Evolutionary conservation across 306 rosid genomes (phyloP), one percentile per base, ranked within the genome.

Genomic region (Begonia masoniana): DNA sequence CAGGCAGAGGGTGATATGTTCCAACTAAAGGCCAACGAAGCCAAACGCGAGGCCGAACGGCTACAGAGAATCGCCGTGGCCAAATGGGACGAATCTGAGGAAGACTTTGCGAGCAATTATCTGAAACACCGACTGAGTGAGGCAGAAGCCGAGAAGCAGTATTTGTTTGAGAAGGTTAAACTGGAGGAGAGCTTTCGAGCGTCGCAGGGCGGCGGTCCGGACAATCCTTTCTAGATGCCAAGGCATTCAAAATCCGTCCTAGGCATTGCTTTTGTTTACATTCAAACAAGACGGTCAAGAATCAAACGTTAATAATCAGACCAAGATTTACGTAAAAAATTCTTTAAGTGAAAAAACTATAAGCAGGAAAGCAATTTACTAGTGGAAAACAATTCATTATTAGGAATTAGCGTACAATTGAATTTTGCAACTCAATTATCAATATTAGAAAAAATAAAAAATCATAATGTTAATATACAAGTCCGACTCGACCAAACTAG

Each of bases 111-210:
- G 19, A 83, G 74, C 79, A 91, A 73, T 62, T 86, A 91, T 71
- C 71, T 86, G 61, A 91, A 86, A 69, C 99, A 91, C 41, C 82
- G 78, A 9, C 67, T 83, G 67, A 91, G 68, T 45, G 99, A 91
- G 74, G 99, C 99, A 0, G 96, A 91, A 71, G 94, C 88, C 15
- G 99, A 91, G 80, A 91, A 91, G 74, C 92, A 81, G 74, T 91
- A 81, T 79, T 81, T 91, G 57, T 79, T 80, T 60, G 97, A 91
- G 83, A 91, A 83, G 87, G 80, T 91, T 52, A 91, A 91, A 73
- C 71, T 91, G 70, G 96, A 91, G 70, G 99, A 91, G 74, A 71
- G 84, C 64, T 83, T 92, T 11, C 87, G 84, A 23, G 61, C 82
- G 54, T 81, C 88, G 17, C 94, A 81, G 61, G 64, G 77, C 71